Percentiles rank a stretch among this genome's conserved stretches.
Conservation (phyloP, 2,329 filamentous ascomycete genomes). For the Mariannaea sp. region DNA sequence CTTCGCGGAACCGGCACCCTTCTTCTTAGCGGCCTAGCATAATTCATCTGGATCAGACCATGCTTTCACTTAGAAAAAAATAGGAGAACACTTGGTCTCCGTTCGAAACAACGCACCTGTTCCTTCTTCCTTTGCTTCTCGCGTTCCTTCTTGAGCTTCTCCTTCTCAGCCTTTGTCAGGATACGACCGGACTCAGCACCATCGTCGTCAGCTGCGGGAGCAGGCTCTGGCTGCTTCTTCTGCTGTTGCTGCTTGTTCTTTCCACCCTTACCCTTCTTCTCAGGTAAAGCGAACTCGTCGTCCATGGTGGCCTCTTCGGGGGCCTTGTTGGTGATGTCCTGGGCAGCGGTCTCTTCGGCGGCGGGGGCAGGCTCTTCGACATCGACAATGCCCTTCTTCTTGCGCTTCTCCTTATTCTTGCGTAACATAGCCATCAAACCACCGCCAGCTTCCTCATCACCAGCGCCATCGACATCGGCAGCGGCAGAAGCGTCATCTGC, state of each 20-base stretch:
- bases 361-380: conserved; percentile 51
- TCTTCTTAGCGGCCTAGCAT: conserved; percentile 78
- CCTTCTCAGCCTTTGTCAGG: conserved; percentile 97
- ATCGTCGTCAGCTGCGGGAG: conserved; percentile 54
- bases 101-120: conserved; percentile 61
- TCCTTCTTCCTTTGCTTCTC: conserved; percentile 99
- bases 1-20: conserved; percentile 50
- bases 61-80: background rate
- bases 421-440: conserved; percentile 80
- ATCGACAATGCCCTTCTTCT: conserved; percentile 82
- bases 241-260: conserved; percentile 47
- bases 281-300: conserved; percentile 82
- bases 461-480: conserved; percentile 53
- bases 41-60: conserved; percentile 20
- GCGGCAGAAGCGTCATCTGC: conserved; percentile 52
- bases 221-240: conserved; percentile 51
- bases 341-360: conserved; percentile 65
- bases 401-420: conserved; percentile 84
- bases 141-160: conserved; percentile 95
- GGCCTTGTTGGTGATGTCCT: conserved; percentile 66
- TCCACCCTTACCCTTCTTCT: conserved; percentile 72
- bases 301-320: conserved; percentile 82
- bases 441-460: conserved; percentile 60
- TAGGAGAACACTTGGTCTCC: background rate
- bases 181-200: conserved; percentile 68